Evolutionary conservation across 169 alveolate species (phyloP).

Genomic region (Blepharisma undulans): DNA sequence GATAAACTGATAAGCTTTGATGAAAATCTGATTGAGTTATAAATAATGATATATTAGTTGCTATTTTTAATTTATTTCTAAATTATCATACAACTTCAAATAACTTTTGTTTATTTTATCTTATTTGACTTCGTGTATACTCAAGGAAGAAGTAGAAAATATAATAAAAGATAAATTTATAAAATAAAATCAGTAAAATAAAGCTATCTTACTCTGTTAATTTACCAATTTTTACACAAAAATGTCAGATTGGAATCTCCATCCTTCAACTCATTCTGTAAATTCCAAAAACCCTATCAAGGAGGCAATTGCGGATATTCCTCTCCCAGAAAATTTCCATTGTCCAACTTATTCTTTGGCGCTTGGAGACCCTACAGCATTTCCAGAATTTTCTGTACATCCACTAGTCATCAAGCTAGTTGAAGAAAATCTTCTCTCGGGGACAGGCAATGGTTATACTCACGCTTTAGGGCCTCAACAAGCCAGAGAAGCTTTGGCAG

Average conservation of each 20-base stretch:
- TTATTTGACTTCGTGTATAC: too few relatives aligned
- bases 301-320: background rate
- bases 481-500: slow-evolving; percentile 63
- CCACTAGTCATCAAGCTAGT: background rate
- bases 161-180: too few relatives aligned
- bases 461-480: slow-evolving; percentile 51
- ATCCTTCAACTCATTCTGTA: slow-evolving; percentile 13
- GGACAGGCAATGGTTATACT: slow-evolving; percentile 9
- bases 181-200: too few relatives aligned
- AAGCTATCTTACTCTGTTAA: background rate
- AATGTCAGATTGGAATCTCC: slow-evolving; percentile 28
- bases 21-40: too few relatives aligned
- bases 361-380: slow-evolving; percentile 32
- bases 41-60: too few relatives aligned
- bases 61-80: too few relatives aligned
- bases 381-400: slow-evolving; percentile 6
- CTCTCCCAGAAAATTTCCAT: background rate
- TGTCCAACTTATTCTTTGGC: slow-evolving; percentile 9
- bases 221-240: background rate
- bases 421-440: background rate
- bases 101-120: too few relatives aligned
- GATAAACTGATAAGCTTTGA: too few relatives aligned
- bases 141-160: too few relatives aligned
- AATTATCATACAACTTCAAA: too few relatives aligned
- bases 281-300: slow-evolving; percentile 20